Percentiles rank a stretch among this genome's conserved stretches.
These are phyloP conservation scores for Neofusicoccum cordaticola DNA, from an alignment of 2,329 filamentous ascomycete species.

Conservation along the genomic window DNA sequence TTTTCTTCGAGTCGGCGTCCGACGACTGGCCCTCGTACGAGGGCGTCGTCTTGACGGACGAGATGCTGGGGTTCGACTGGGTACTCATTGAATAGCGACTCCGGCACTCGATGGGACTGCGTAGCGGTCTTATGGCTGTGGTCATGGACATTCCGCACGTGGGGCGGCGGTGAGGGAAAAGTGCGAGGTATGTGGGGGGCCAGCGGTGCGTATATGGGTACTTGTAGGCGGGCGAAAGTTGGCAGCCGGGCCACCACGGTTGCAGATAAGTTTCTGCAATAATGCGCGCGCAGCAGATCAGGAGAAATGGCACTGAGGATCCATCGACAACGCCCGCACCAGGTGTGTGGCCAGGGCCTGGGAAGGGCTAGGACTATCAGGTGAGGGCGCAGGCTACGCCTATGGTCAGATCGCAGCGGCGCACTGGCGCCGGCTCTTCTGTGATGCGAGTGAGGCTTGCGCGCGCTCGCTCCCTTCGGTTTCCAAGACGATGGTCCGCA, in stretches of 20 bases:
- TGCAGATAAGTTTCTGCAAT: slow-evolving; percentile 17
- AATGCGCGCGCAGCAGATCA: slow-evolving; percentile 11
- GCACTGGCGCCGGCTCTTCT: slow-evolving; percentile 16
- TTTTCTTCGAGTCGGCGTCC: slow-evolving; percentile 36
- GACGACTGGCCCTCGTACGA: slow-evolving; percentile 40
- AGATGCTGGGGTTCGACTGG: slow-evolving; percentile 32
- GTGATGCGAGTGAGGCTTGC: slow-evolving; percentile 17
- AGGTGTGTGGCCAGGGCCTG: slow-evolving; percentile 12
- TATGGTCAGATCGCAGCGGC: slow-evolving; percentile 16
- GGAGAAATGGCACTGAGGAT: slow-evolving; percentile 16
- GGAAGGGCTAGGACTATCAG: slow-evolving; percentile 17
- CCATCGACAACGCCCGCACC: slow-evolving; percentile 10
- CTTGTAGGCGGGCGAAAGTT: slow-evolving; percentile 15
- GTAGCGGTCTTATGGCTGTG: slow-evolving; percentile 17
- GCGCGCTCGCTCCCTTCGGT: slow-evolving; percentile 10
- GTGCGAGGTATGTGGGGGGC: slow-evolving; percentile 14
- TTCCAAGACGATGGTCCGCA: slow-evolving; percentile 17
- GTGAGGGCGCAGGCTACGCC: slow-evolving; percentile 16
- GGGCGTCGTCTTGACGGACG: slow-evolving; percentile 34
- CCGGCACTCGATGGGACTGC: slow-evolving; percentile 29
- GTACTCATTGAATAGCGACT: slow-evolving; percentile 37
- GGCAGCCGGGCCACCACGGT: slow-evolving; percentile 14
- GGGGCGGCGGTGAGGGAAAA: slow-evolving; percentile 16
- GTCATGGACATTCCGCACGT: slow-evolving; percentile 18
- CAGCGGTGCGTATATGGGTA: slow-evolving; percentile 13